Base-by-base conservation (phyloP, 768 basidiomycete species). In the Podaxis sp. region DNA sequence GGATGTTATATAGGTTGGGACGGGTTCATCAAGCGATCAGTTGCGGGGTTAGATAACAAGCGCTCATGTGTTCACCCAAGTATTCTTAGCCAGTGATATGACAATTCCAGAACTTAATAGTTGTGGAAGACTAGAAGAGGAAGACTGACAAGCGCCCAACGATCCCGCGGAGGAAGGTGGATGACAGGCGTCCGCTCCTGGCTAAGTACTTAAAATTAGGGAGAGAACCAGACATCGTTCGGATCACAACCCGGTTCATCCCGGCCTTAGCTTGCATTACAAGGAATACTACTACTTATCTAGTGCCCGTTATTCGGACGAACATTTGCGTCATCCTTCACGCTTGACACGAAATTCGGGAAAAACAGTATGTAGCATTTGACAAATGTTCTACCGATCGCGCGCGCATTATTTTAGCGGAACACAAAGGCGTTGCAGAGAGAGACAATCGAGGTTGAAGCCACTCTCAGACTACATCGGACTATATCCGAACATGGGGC, bases 1-100 rank as follows among this genome's bases (percentile, higher is more conserved):
- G 13, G 13, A 4, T 7, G 26, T 56, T 63, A 49, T 49, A 57
- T 51, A 63, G 46, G 48, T 17, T 13, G 33, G 11, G 55, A 36
- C 33, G 17, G 52, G 49, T 26, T 12, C 61, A 62, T 62, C 53
- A 63, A 40, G 5, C 12, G 36, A 63, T 57, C 61, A 57, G 26
- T 11, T 11, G 28, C 48, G 57, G 36, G 7, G 36, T 51, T 36
- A 38, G 33, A 33, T 33, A 33, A 33, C 33, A 33, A 33, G 33
- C 33, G 8, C 33, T 33, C 33, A 40, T 55, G 38, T 12, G 38
- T 2, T 46, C 33, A 38, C 4, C 8, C 33, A 5, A 22, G 17
- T 55, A 55, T 55, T 39, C 54, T 55, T 55, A 19, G 39, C 22
- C 54, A 54, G 13, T 9, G 54, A 24, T 22, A 55, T 9, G 4